A percentile compares a stretch with the other conserved stretches of the same genome.
Evolutionary conservation across 441 rosid species (phyloP).

Genomic region (Erodium trifolium): DNA sequence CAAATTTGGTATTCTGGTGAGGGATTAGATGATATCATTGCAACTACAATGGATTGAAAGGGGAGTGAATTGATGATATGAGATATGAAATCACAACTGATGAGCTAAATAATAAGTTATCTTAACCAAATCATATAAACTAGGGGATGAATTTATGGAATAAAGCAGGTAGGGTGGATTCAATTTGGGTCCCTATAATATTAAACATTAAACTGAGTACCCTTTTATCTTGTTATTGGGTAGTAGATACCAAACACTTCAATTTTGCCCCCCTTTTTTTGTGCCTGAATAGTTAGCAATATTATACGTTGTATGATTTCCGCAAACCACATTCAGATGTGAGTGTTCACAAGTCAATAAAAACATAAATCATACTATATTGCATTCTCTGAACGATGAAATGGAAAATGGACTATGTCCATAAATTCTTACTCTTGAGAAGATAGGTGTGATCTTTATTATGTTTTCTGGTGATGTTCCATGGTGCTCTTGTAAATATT

Average conservation of each 20-base stretch:
- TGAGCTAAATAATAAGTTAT: neutral
- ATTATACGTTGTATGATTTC: neutral
- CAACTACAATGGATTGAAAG: neutral
- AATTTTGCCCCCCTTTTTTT: neutral
- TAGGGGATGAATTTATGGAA: neutral
- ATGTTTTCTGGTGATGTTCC: neutral
- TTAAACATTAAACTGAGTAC: neutral
- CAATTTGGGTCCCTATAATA: neutral
- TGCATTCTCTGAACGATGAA: too few relatives aligned
- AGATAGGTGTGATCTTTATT: neutral
- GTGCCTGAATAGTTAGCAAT: neutral
- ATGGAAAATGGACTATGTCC: too few relatives aligned
- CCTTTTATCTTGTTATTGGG: neutral
- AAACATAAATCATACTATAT: neutral
- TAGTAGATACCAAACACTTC: neutral
- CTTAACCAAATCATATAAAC: neutral
- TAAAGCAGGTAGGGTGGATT: neutral
- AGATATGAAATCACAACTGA: neutral
- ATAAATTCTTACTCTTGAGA: too few relatives aligned
- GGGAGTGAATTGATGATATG: neutral
- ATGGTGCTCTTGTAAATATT: conserved; percentile 5
- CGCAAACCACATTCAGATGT: neutral
- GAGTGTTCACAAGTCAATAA: neutral
- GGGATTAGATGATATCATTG: too few relatives aligned
- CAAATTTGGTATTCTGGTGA: neutral